Conservation (phyloP, 1,284 basidiomycete species). For the Cryptococcus hybrid region DNA sequence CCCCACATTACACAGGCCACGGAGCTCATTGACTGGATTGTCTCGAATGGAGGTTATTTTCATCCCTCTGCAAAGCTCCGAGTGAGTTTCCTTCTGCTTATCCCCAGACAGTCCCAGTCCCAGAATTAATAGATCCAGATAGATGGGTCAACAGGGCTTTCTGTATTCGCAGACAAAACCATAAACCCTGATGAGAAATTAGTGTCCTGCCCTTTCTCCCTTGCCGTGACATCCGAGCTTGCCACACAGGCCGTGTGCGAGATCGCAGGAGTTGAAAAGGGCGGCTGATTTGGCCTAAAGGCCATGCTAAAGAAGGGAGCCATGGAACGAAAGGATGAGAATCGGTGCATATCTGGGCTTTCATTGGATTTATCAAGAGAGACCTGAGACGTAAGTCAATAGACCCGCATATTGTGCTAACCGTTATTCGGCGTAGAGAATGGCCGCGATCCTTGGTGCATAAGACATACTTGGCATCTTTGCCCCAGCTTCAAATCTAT, state of each 20-base stretch:
- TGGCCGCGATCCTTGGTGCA: conserved; percentile 48
- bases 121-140: conserved; percentile 4
- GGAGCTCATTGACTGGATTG: conserved; percentile 53
- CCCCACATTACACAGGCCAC: neutral
- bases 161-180: conserved; percentile 57
- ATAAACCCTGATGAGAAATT: conserved; percentile 59
- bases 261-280: conserved; percentile 16
- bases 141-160: conserved; percentile 57
- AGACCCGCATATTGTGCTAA: conserved; percentile 22
- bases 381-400: conserved; percentile 10
- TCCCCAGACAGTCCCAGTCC: neutral
- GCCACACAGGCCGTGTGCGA: conserved; percentile 55
- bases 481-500: conserved; percentile 62
- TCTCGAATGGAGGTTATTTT: conserved; percentile 55
- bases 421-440: conserved; percentile 15
- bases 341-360: conserved; percentile 68
- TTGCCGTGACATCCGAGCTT: conserved; percentile 64
- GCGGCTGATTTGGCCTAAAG: conserved; percentile 25
- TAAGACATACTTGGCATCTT: conserved; percentile 62
- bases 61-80: conserved; percentile 53
- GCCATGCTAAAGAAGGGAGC: conserved; percentile 22
- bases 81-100: conserved; percentile 47
- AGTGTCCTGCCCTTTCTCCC: conserved; percentile 69
- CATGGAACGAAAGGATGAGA: conserved; percentile 68
- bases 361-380: conserved; percentile 59